Evolutionary conservation across 108 stramenopile species (phyloP).

Genomic region (Seminavis robusta): DNA sequence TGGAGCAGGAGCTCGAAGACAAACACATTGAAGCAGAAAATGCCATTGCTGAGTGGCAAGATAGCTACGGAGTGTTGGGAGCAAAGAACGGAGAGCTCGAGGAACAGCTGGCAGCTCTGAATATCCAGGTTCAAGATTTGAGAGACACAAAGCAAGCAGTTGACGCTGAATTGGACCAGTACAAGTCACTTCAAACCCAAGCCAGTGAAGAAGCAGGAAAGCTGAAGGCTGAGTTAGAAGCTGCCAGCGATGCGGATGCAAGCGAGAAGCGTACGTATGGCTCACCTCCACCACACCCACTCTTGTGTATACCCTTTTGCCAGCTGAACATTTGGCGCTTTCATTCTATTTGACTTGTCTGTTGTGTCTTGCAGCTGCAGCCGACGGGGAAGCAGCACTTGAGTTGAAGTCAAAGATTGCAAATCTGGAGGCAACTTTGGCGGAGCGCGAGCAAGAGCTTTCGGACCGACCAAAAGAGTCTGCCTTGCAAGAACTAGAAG

Average conservation of each 20-base stretch:
- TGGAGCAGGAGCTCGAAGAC: slow-evolving; percentile 38
- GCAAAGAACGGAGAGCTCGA: slow-evolving; percentile 10
- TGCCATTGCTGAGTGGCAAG: slow-evolving; percentile 57
- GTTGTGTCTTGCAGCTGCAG: no score
- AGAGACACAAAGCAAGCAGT: not conserved
- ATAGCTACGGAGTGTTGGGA: slow-evolving; percentile 6
- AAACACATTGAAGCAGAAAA: slow-evolving; percentile 59
- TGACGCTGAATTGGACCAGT: not conserved
- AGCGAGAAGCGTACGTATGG: not conserved
- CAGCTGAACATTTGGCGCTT: no score
- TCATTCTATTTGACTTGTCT: no score
- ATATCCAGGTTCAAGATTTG: no score
- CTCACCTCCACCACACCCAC: no score
- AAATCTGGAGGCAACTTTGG: not conserved
- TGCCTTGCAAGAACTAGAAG: no score
- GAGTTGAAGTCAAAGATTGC: slow-evolving; percentile 17
- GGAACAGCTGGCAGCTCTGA: slow-evolving; percentile 4
- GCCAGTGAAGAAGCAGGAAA: not conserved
- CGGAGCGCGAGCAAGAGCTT: slow-evolving; percentile 1
- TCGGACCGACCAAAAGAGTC: no score
- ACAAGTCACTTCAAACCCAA: not conserved
- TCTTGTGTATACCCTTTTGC: no score
- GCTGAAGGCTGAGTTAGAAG: not conserved
- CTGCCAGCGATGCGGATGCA: not conserved
- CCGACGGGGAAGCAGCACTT: no score